Evolutionary conservation across 192 early-diverging fungal species (phyloP).

Genomic region (Jimgerdemannia flammicorona): DNA sequence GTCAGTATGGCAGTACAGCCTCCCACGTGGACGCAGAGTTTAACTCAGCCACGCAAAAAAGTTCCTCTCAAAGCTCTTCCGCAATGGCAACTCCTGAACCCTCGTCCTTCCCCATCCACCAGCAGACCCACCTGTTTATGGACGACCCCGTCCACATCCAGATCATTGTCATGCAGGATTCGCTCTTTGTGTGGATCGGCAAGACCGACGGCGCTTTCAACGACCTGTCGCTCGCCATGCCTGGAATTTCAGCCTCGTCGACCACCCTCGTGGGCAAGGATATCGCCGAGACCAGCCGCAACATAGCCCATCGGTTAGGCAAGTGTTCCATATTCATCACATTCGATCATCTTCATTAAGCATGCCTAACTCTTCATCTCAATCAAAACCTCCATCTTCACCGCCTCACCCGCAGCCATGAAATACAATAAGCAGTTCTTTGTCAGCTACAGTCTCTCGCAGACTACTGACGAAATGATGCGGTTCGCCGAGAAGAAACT

Average conservation of each 20-base stretch:
- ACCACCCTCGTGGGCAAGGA: slow-evolving; percentile 21
- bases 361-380: too few relatives aligned
- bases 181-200: slow-evolving; percentile 26
- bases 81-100: neutral
- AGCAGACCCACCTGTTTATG: slow-evolving; percentile 24
- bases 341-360: neutral
- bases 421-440: neutral
- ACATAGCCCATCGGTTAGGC: slow-evolving; percentile 33
- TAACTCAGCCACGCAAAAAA: neutral
- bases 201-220: slow-evolving; percentile 9
- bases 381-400: too few relatives aligned
- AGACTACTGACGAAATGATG: neutral
- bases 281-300: slow-evolving; percentile 21
- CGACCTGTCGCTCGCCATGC: slow-evolving; percentile 27
- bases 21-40: neutral
- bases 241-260: slow-evolving; percentile 10
- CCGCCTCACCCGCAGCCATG: neutral
- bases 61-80: neutral
- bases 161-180: slow-evolving; percentile 22
- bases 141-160: slow-evolving; percentile 25
- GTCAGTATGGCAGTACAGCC: neutral
- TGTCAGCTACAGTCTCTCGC: neutral
- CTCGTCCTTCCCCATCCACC: slow-evolving; percentile 20
- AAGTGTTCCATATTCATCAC: neutral
- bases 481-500: neutral